A percentile compares a stretch with the other conserved stretches of the same genome.
Evolutionary conservation across 176 grass and related monocot species (phyloP).

Genomic region (Musa schizocarpa): DNA sequence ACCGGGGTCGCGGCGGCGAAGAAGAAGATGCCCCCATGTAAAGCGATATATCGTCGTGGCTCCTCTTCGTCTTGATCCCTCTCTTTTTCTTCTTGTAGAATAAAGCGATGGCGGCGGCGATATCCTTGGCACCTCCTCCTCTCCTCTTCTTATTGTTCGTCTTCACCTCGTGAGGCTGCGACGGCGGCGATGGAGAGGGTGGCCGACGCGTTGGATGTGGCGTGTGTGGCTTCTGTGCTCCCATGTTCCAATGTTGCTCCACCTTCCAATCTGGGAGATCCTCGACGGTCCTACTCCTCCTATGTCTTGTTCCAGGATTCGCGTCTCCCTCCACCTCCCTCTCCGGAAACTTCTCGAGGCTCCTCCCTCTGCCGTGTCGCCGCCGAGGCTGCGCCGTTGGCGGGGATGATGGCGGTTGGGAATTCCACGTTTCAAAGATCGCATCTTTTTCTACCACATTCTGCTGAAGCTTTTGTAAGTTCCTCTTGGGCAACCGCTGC

Average conservation of each 20-base stretch:
- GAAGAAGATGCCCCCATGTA: constrained; percentile 17
- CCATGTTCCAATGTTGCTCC: constrained; percentile 20
- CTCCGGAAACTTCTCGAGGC: constrained; percentile 20
- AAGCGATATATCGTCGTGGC: constrained; percentile 38
- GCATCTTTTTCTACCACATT: constrained; percentile 19
- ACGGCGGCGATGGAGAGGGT: constrained; percentile 28
- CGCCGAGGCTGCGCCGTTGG: background rate
- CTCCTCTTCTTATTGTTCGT: constrained; percentile 63
- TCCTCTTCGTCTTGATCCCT: constrained; percentile 49
- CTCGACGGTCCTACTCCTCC: constrained; percentile 33
- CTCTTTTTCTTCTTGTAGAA: constrained; percentile 91
- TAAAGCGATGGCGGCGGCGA: constrained; percentile 66
- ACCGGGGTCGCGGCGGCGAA: constrained; percentile 7
- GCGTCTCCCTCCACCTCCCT: background rate
- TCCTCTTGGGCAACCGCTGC: constrained; percentile 21
- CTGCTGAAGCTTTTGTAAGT: constrained; percentile 12
- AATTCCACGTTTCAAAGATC: background rate
- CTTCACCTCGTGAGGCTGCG: constrained; percentile 10
- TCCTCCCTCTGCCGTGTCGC: constrained; percentile 10
- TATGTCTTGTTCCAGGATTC: background rate
- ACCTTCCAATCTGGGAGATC: constrained; percentile 26
- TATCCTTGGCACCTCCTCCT: constrained; percentile 72
- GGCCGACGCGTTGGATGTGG: constrained; percentile 29
- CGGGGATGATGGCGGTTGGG: background rate
- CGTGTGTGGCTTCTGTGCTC: constrained; percentile 26